A percentile compares a stretch with the other conserved stretches of the same genome.
These are phyloP conservation scores for Ophioceras dolichostomum DNA, from an alignment of 2,329 filamentous ascomycete genomes.

Conservation along the genomic window DNA sequence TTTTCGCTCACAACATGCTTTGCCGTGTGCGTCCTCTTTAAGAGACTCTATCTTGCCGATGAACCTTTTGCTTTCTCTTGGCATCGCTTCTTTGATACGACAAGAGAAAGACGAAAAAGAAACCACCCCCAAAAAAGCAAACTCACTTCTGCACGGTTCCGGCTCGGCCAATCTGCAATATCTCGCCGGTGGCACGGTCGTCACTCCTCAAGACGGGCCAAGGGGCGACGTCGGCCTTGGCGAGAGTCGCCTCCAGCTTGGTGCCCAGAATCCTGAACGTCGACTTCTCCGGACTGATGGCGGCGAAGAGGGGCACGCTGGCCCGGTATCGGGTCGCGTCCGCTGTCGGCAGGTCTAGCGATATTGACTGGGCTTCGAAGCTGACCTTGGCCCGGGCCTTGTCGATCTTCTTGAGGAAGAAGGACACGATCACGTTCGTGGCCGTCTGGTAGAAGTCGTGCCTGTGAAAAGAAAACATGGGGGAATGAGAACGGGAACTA, in stretches of 20 bases:
- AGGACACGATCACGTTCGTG: slow-evolving; percentile 71
- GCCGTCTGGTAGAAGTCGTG: slow-evolving; percentile 94
- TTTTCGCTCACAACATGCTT: too few species aligned
- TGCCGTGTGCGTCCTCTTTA: too few species aligned
- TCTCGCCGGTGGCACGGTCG: slow-evolving; percentile 57
- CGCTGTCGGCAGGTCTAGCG: slow-evolving; percentile 73
- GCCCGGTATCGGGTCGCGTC: slow-evolving; percentile 75
- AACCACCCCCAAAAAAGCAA: not conserved
- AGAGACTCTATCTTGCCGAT: too few species aligned
- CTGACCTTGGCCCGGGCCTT: slow-evolving; percentile 63
- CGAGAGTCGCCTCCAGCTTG: slow-evolving; percentile 72
- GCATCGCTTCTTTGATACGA: too few species aligned
- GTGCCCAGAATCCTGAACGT: slow-evolving; percentile 75
- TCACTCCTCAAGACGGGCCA: slow-evolving; percentile 81
- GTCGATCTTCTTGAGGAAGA: slow-evolving; percentile 96
- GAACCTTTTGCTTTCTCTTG: too few species aligned
- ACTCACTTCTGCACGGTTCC: slow-evolving; percentile 27
- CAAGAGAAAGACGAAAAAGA: not conserved
- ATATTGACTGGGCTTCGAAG: slow-evolving; percentile 51
- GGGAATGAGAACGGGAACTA: too few species aligned
- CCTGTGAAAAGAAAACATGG: too few species aligned
- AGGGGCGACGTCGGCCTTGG: slow-evolving; percentile 58
- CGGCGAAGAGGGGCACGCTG: slow-evolving; percentile 61
- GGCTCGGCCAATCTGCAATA: slow-evolving; percentile 79
- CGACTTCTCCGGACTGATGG: slow-evolving; percentile 65